A percentile compares a stretch with the other conserved stretches of the same genome.
phyloP scores from a whole-genome alignment of 306 rosid species.

The Medicago ruthenica region DNA sequence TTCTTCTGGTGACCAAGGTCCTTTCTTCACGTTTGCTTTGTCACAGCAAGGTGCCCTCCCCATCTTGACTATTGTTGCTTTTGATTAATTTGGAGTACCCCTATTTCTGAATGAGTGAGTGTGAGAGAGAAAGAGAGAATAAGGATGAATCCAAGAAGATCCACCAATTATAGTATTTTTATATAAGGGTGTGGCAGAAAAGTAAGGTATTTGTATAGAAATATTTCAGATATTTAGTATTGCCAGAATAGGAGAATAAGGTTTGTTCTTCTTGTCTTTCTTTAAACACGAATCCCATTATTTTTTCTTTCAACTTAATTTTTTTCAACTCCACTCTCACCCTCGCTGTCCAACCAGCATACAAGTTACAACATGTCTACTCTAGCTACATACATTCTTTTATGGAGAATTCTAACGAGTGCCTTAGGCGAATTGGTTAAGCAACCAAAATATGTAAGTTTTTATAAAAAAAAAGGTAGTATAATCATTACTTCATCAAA shows the following conservation, averaged over 20 bases:
- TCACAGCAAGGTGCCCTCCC: not conserved
- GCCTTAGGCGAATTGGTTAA: too few relatives aligned
- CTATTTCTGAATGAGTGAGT: not conserved
- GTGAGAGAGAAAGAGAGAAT: not conserved
- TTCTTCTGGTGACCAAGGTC: not conserved
- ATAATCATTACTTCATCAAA: too few relatives aligned
- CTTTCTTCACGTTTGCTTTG: constrained; percentile 1
- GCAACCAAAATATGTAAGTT: too few relatives aligned
- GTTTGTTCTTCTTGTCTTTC: not conserved
- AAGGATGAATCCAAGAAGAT: not conserved
- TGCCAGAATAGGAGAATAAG: not conserved
- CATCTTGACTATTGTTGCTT: not conserved
- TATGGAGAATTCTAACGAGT: too few relatives aligned
- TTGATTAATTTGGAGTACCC: not conserved
- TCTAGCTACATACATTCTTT: too few relatives aligned
- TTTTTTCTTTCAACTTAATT: too few relatives aligned
- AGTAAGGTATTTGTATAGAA: not conserved
- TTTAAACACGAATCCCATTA: not conserved
- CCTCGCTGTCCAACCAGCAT: not conserved
- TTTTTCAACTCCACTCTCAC: not conserved
- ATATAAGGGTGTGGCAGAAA: constrained; percentile 1
- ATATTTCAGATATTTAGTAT: not conserved
- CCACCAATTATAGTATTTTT: not conserved
- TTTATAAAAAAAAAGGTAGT: too few relatives aligned
- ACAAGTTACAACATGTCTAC: not conserved